Conservation (phyloP, 352 stramenopile genomes). For the Aphanomyces invadans region DNA sequence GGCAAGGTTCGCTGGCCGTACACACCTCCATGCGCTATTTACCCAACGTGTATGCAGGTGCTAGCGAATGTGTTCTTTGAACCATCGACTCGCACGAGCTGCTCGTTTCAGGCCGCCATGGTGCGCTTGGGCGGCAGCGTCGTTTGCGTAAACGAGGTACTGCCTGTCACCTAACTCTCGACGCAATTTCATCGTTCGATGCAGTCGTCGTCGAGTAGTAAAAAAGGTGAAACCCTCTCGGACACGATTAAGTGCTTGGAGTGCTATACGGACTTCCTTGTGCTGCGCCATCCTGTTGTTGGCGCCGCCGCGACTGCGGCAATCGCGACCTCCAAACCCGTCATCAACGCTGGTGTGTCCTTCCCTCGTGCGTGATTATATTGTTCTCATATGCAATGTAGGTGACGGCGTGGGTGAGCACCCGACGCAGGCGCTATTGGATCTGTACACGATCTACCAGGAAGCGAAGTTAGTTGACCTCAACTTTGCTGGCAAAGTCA, state of each 20-base stretch:
- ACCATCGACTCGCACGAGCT: conserved; percentile 95
- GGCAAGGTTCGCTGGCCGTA: conserved; percentile 44
- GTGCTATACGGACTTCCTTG: conserved; percentile 94
- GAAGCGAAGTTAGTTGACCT: conserved; percentile 61
- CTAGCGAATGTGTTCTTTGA: conserved; percentile 98
- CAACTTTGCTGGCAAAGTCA: conserved; percentile 72
- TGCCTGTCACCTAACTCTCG: background rate
- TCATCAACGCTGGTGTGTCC: conserved; percentile 86
- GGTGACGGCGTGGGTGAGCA: conserved; percentile 96
- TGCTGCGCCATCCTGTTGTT: conserved; percentile 91
- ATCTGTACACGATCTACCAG: conserved; percentile 96
- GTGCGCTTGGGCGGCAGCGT: conserved; percentile 93
- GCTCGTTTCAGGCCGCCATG: conserved; percentile 97
- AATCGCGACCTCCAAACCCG: conserved; percentile 77
- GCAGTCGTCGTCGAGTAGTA: conserved; percentile 84
- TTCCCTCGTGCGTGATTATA: background rate
- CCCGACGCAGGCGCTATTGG: conserved; percentile 97
- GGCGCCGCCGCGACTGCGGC: conserved; percentile 78
- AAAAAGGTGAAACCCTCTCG: conserved; percentile 97
- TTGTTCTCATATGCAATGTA: conserved; percentile 23
- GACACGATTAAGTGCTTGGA: conserved; percentile 96
- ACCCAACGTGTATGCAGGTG: conserved; percentile 40
- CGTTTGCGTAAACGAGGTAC: conserved; percentile 88
- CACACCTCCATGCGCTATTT: background rate
- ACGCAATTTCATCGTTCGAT: background rate